Conservation (phyloP, 2,329 filamentous ascomycete genomes). For the Colletotrichum truncatum region DNA sequence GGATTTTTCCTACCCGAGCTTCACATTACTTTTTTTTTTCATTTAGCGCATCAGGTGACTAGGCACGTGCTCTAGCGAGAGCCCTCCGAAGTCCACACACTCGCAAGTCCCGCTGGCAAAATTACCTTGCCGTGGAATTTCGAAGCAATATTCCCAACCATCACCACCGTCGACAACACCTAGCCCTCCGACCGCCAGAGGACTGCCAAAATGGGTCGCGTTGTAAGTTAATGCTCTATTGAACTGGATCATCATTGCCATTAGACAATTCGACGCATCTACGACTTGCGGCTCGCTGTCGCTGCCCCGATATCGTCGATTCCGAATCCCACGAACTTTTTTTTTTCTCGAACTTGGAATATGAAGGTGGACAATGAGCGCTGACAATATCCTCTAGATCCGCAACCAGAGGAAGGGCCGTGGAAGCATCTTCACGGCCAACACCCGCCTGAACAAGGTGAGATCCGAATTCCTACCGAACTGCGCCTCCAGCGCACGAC, state of each 20-base stretch:
- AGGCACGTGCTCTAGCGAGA: conserved; percentile 19
- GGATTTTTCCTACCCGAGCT: conserved; percentile 17
- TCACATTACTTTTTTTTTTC: neutral
- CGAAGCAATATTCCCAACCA: conserved; percentile 18
- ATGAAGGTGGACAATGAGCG: neutral
- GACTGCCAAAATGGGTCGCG: conserved; percentile 61
- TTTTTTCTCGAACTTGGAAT: neutral
- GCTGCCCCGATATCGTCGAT: conserved; percentile 6
- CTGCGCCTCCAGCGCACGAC: conserved; percentile 14
- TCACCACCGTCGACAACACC: conserved; percentile 31
- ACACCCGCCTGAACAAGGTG: conserved; percentile 93
- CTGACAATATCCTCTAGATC: conserved; percentile 51
- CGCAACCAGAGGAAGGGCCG: conserved; percentile 72
- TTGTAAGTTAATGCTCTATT: conserved; percentile 45
- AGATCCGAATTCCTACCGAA: conserved; percentile 64
- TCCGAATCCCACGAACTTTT: conserved; percentile 18
- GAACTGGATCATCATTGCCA: neutral
- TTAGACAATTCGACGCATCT: neutral
- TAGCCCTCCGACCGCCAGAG: conserved; percentile 32
- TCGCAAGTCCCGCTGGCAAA: neutral
- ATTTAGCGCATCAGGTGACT: neutral
- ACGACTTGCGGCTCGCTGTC: conserved; percentile 13
- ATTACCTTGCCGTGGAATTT: conserved; percentile 1
- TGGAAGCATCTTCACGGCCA: conserved; percentile 73
- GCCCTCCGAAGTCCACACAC: conserved; percentile 9